Base-by-base conservation (phyloP, 2,329 filamentous ascomycete species). In the Coniella vitis region DNA sequence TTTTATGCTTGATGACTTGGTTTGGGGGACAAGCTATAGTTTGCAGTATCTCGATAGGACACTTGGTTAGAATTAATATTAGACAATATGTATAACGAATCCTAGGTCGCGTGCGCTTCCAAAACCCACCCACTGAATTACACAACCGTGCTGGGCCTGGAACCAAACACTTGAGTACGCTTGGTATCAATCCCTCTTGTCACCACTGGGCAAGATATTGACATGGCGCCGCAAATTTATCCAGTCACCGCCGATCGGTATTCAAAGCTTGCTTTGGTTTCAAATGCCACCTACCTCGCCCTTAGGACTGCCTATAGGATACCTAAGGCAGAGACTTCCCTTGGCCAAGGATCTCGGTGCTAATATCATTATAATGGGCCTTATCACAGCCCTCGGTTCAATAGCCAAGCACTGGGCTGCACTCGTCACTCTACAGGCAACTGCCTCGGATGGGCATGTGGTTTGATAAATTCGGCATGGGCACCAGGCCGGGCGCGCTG, bases 301-400 rank as follows among this genome's bases (percentile, higher is more conserved):
- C 61, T 60, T 36, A n/a, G 61, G 63, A 48, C 58, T 63, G 47
- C 60, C 63, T 13, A 64, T 61, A 1, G 72, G 65, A 7, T 75
- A 71, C 53, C 63, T 73, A 8, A 76, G 79, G 67, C 75, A 79
- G 56, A 65, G 70, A 7, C 61, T 78, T 1, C 75, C 75, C 0
- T 71, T 71, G 0, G 74, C 73, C 25, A 78, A 77, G 55, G 78
- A 75, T 48, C 63, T 79, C 5, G 72, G 73, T 1, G 57, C 62
- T 37, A 69, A 70, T 44, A 65, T 72, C 1, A 58, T 62, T 3
- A 58, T 71, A 13, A 77, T 72, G 73, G 73, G 72, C 9, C 56
- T 72, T 3, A 67, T 74, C 41, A 67, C 76, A 2, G 65, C 71
- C 2, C 61, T 69, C 7, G 75, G 72, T 9, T 66, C 68, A n/a